phyloP scores from a whole-genome alignment of 495 filamentous ascomycete genomes.

The Polyplosphaeria fusca region DNA sequence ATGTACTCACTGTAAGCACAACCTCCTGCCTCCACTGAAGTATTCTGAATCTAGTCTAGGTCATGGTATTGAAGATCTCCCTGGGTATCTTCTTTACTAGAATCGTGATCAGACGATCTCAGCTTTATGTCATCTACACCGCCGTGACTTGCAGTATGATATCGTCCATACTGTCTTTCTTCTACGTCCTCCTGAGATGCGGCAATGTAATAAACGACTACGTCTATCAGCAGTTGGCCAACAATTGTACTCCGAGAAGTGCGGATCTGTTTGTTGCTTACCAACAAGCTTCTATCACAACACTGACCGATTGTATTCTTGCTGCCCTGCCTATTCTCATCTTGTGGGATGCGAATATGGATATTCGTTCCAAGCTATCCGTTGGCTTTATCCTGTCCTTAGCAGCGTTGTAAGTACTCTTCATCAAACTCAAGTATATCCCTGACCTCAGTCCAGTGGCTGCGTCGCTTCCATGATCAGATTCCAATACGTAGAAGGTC shows the following conservation, averaged over 20 bases:
- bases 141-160: constrained; percentile 27
- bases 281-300: constrained; percentile 34
- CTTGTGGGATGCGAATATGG: constrained; percentile 36
- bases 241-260: constrained; percentile 25
- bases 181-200: constrained; percentile 38
- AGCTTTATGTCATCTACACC: constrained; percentile 30
- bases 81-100: constrained; percentile 41
- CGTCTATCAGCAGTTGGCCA: constrained; percentile 19
- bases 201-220: constrained; percentile 30
- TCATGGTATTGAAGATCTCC: constrained; percentile 38
- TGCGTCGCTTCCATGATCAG: constrained; percentile 37
- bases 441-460: constrained; percentile 25
- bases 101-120: constrained; percentile 36
- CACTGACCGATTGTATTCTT: constrained; percentile 36
- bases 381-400: constrained; percentile 39
- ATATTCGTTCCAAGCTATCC: constrained; percentile 35
- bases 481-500: constrained; percentile 34
- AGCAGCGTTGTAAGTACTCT: constrained; percentile 29
- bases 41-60: not conserved
- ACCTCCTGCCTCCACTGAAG: not conserved
- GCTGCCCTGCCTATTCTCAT: constrained; percentile 36
- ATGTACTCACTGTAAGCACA: constrained; percentile 22
- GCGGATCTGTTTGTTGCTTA: constrained; percentile 28
- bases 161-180: constrained; percentile 30
- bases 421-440: not conserved